Evolutionary conservation across 2,329 filamentous ascomycete species (phyloP), one percentile per base, ranked within the genome.

Genomic region (Stachybotrys elegans): DNA sequence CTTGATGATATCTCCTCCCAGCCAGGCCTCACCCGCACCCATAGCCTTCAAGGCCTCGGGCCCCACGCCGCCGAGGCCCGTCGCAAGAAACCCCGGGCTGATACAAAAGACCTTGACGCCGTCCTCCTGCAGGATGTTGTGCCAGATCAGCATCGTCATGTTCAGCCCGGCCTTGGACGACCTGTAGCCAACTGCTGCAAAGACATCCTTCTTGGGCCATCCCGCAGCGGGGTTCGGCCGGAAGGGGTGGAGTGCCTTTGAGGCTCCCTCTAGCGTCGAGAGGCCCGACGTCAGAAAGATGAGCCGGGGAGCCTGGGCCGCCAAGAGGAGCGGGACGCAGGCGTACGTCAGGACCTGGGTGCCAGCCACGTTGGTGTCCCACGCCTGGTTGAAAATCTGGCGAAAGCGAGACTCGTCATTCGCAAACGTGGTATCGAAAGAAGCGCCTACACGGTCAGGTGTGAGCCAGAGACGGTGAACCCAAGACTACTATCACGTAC

Each of bases 151-250:
- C 54, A 59, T 55, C 21, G 54, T 40, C 57, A 62, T 60, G 47
- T 59, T 61, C 35, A 62, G 49, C 2, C 52, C 57, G 6, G 51
- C 42, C 46, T 62, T 62, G 42, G 51, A 47, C 11, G 49, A 47
- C 5, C 50, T 48, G 40, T 61, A 61, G 12, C 53, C 54, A 31
- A 48, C 19, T 12, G 20, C 42, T 3, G 48, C 45, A 7, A 73
- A 69, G 44, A 73, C 27, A 60, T 75, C 76, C 31, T 72, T 37
- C 58, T 77, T 76, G 1, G 73, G 73, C 72, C 74, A 78, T 1
- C 73, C 72, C 5, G 60, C 59, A 4, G 53, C 49, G 3, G 62
- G 58, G 3, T 44, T 44, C 20, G 35, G 44, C 22, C 52, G 60
- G 16, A 34, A 54, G 9, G 50, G 50, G 6, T 50, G 57, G 13